Conservation (phyloP, 208 protist genomes). For the Angomonas ambiguus region DNA sequence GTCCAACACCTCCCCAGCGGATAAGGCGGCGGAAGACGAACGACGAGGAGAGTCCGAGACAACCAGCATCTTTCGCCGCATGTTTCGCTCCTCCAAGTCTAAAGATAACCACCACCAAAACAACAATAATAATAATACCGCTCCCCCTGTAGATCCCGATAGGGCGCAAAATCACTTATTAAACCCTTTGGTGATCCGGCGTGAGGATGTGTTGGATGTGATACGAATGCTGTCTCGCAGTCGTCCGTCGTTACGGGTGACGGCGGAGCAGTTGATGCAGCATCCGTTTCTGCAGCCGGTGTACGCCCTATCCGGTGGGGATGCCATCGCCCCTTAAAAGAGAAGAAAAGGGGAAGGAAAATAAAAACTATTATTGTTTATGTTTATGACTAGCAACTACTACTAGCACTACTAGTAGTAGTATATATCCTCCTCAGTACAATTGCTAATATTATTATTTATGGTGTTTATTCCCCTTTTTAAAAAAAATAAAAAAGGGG, state of each 20-base stretch:
- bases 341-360: too few species aligned
- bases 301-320: too few species aligned
- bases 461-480: too few species aligned
- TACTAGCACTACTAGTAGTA: too few species aligned
- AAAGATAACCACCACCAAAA: background rate
- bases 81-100: background rate
- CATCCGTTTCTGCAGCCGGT: background rate
- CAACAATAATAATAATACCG: slow-evolving; percentile 1
- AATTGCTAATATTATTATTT: too few species aligned
- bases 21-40: too few species aligned
- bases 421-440: too few species aligned
- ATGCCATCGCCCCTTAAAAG: too few species aligned
- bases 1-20: background rate
- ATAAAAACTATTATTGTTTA: too few species aligned
- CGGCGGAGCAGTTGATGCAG: background rate
- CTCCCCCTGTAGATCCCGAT: too few species aligned
- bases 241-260: background rate
- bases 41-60: background rate
- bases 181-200: background rate
- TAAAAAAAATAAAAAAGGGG: too few species aligned
- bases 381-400: too few species aligned
- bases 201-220: background rate
- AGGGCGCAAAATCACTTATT: background rate
- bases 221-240: background rate
- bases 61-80: background rate